Conservation (phyloP, 306 rosid species). For the Oxytropis ochrocephala region DNA sequence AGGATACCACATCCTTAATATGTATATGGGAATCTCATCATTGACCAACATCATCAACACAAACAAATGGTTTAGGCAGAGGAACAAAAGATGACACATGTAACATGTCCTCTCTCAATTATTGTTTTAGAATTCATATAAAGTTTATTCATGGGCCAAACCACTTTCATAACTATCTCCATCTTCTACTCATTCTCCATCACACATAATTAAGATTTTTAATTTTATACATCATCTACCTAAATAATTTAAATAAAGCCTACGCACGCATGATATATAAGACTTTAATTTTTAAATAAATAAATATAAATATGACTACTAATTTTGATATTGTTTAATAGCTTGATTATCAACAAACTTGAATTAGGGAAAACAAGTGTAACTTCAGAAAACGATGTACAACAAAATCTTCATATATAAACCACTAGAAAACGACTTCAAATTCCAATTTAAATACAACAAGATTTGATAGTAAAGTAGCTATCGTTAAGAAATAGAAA, state of each 20-base stretch:
- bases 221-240: background rate
- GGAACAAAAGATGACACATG: constrained; percentile 18
- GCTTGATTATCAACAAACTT: background rate
- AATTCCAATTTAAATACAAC: background rate
- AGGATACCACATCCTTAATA: constrained; percentile 28
- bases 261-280: background rate
- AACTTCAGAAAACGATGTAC: background rate
- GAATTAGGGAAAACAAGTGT: background rate
- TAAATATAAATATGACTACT: background rate
- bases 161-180: constrained; percentile 13
- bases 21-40: constrained; percentile 43
- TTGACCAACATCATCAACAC: constrained; percentile 28
- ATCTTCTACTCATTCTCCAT: background rate
- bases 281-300: background rate
- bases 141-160: constrained; percentile 34
- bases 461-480: constrained; percentile 17
- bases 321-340: background rate
- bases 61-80: constrained; percentile 18
- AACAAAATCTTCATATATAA: background rate
- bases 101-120: constrained; percentile 34
- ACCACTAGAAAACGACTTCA: constrained; percentile 14
- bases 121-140: constrained; percentile 33
- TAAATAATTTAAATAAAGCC: background rate
- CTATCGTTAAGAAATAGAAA: background rate
- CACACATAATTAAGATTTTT: background rate